These are phyloP conservation scores for Daedaleopsis sinensis DNA, from an alignment of 768 basidiomycete species.

Conservation along the genomic window DNA sequence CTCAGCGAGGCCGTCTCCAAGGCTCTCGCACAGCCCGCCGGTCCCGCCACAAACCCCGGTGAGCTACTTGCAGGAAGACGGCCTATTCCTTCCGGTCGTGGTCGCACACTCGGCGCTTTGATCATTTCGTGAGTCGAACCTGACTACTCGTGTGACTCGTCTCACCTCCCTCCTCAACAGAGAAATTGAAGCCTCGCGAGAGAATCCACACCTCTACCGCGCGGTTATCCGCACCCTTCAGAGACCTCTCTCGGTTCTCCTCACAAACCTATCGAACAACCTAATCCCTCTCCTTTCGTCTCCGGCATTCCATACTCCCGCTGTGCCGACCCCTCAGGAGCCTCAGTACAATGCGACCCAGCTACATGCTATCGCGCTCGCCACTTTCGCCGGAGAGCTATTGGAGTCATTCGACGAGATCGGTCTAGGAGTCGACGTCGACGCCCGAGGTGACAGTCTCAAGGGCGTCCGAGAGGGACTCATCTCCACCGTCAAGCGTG, in stretches of 20 bases:
- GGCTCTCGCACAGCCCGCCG: conserved; percentile 67
- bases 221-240: conserved; percentile 76
- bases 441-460: conserved; percentile 67
- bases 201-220: conserved; percentile 64
- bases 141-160: conserved; percentile 13
- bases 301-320: conserved; percentile 55
- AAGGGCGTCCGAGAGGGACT: conserved; percentile 72
- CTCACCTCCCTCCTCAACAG: conserved; percentile 40
- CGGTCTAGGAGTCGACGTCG: conserved; percentile 61
- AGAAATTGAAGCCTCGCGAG: conserved; percentile 66
- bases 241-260: conserved; percentile 73
- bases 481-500: conserved; percentile 65
- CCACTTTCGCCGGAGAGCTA: conserved; percentile 73
- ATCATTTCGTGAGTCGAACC: conserved; percentile 65
- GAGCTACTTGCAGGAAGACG: conserved; percentile 69
- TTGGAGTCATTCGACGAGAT: conserved; percentile 71
- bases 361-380: conserved; percentile 68
- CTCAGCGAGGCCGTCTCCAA: conserved; percentile 82
- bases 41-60: conserved; percentile 44
- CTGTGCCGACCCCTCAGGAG: conserved; percentile 50
- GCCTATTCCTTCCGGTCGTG: conserved; percentile 76
- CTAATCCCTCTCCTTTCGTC: conserved; percentile 70
- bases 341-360: conserved; percentile 64
- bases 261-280: conserved; percentile 68
- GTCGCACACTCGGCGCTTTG: conserved; percentile 62